Conservation (phyloP, 2,329 filamentous ascomycete genomes). For the Teratosphaeria viscida region DNA sequence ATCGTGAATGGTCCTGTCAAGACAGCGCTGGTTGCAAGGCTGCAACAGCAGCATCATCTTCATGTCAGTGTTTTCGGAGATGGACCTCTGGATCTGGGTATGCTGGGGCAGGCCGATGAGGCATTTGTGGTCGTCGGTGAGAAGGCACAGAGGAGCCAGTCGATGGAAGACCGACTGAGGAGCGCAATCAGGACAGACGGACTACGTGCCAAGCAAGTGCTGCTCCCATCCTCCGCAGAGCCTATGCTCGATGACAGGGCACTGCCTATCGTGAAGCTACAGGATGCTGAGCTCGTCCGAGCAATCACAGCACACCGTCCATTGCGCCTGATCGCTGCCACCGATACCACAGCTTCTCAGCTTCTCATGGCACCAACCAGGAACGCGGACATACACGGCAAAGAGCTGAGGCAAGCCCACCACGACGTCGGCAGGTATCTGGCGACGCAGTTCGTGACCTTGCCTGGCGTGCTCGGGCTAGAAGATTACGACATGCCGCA, state of each 20-base stretch:
- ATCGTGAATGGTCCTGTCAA: slow-evolving; percentile 46
- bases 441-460: slow-evolving; percentile 37
- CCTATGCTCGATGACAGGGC: slow-evolving; percentile 33
- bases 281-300: slow-evolving; percentile 18
- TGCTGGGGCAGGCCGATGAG: slow-evolving; percentile 44
- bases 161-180: slow-evolving; percentile 41
- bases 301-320: slow-evolving; percentile 1
- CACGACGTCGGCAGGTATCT: slow-evolving; percentile 43
- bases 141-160: slow-evolving; percentile 36
- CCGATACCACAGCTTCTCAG: slow-evolving; percentile 34
- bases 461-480: slow-evolving; percentile 35
- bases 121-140: slow-evolving; percentile 48
- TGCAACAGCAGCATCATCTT: slow-evolving; percentile 27
- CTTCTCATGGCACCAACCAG: slow-evolving; percentile 46
- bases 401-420: slow-evolving; percentile 41
- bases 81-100: slow-evolving; percentile 47
- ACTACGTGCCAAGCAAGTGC: slow-evolving; percentile 36
- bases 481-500: slow-evolving; percentile 41
- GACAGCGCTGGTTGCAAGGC: slow-evolving; percentile 33
- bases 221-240: slow-evolving; percentile 32
- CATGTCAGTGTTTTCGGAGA: slow-evolving; percentile 51
- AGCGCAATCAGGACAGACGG: slow-evolving; percentile 31
- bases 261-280: slow-evolving; percentile 35
- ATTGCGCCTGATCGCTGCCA: slow-evolving; percentile 28
- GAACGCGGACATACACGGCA: slow-evolving; percentile 38